These are phyloP conservation scores for Chlorella sp. DNA, from an alignment of 139 green algal species.

Conservation along the genomic window DNA sequence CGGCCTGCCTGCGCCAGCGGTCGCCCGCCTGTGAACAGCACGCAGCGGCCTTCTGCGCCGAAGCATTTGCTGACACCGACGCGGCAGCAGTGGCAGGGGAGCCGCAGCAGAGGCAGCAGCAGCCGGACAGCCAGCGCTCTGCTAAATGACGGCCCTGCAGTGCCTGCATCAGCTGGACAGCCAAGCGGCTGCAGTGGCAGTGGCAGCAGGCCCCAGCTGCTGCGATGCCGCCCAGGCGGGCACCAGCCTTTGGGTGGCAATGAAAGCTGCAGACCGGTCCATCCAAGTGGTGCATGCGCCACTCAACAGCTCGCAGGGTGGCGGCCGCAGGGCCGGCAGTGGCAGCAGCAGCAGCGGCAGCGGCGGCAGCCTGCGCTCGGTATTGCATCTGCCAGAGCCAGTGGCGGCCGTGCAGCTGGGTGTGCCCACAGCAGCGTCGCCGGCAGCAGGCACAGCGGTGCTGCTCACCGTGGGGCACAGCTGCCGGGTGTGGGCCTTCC, in stretches of 20 bases:
- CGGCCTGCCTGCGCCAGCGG: conserved; percentile 9
- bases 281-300: not conserved
- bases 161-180: not conserved
- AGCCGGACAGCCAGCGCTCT: no score
- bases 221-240: not conserved
- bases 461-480: not conserved
- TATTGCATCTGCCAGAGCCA: not conserved
- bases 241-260: not conserved
- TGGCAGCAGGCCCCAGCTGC: not conserved
- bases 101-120: not conserved
- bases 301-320: no score
- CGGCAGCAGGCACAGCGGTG: not conserved
- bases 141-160: not conserved
- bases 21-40: not conserved
- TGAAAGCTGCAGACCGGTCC: not conserved
- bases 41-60: not conserved
- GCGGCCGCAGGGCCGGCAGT: not conserved
- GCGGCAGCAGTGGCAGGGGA: not conserved
- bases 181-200: not conserved
- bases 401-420: not conserved
- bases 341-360: not conserved
- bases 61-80: not conserved
- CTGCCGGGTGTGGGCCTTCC: not conserved
- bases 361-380: not conserved
- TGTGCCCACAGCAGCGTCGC: not conserved